Base-by-base conservation (phyloP, 2,329 filamentous ascomycete species). In the Pseudogymnoascus sp. region DNA sequence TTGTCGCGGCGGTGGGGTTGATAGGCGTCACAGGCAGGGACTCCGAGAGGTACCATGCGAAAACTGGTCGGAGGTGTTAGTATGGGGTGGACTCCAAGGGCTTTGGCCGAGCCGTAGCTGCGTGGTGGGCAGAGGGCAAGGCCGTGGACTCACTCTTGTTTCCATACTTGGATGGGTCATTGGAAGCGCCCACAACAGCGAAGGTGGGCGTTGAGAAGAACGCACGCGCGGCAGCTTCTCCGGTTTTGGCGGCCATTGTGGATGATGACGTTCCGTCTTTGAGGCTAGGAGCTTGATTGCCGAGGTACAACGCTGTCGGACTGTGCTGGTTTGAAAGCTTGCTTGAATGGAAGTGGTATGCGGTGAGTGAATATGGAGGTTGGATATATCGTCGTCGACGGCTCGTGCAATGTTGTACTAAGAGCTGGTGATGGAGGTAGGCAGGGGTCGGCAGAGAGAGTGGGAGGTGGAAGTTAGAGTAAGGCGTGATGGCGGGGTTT, bases 171-270 rank as follows among this genome's bases (percentile, higher is more conserved):
- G 81, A 79, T 41, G 89, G 81, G 76, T 96, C 91, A 61, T 89
- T 90, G 73, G 89, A 93, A 38, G 93, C 93, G 70, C 93, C 93
- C 18, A 93, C 91, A 28, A 97, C 93, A 63, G 93, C 93, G 74
- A 93, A 96, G 67, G 83, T 81, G 25, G 88, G 84, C 6, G 88
- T 88, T 3, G 85, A 81, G 79, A 97, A 96, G 81, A 97, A 97
- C 11, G 82, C 81, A 66, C 85, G 86, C 52, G 91, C 87, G 52
- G 88, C 84, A 55, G 85, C 45, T 33, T 55, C 45, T 55, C 45
- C 45, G 1, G 45, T 55, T 55, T 55, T 55, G 25, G 45, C 25
- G 45, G 45, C 45, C 45, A 55, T 55, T 33, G 14, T 2, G 45
- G n/a, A 31, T 31, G 45, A 33, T 55, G 45, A 31, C 45, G 45